A percentile compares a stretch with the other conserved stretches of the same genome.
These are phyloP conservation scores for Vickermania spadyakhi DNA, from an alignment of 208 protist genomes.

Conservation along the genomic window DNA sequence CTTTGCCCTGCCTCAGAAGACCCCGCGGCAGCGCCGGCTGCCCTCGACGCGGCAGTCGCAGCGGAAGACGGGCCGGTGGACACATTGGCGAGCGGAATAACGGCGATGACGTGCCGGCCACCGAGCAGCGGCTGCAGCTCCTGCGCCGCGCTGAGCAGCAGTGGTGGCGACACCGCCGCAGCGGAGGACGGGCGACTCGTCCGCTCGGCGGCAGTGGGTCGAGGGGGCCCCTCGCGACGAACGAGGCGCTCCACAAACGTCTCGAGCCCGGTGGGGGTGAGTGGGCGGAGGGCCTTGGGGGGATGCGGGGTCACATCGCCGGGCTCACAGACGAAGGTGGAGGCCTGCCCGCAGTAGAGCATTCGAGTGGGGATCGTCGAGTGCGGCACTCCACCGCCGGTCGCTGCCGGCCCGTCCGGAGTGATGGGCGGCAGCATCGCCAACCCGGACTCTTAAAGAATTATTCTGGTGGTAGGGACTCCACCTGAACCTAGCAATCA, in stretches of 20 bases:
- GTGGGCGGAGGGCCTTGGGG: constrained; percentile 5
- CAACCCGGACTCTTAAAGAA: no score
- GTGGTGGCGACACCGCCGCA: not conserved
- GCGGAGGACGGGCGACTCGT: not conserved
- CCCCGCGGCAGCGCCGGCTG: no score
- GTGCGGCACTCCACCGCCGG: no score
- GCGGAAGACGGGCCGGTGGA: not conserved
- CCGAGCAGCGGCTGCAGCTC: constrained; percentile 21
- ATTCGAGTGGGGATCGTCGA: no score
- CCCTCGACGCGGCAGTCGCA: no score
- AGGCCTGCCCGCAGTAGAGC: constrained; percentile 16
- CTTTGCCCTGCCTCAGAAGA: not conserved
- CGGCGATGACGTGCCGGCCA: constrained; percentile 22
- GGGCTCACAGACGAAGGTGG: constrained; percentile 26
- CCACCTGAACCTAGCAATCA: no score
- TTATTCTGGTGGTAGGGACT: no score
- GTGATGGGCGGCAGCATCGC: no score
- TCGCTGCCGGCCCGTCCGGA: no score
- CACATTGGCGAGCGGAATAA: constrained; percentile 19
- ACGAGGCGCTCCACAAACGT: not conserved
- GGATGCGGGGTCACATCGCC: constrained; percentile 35
- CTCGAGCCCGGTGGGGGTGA: constrained; percentile 12
- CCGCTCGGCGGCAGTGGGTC: not conserved
- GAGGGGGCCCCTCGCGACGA: not conserved
- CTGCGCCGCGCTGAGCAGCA: not conserved